Base-by-base conservation (phyloP, 2,329 filamentous ascomycete genomes). In the Claviceps digitariae region DNA sequence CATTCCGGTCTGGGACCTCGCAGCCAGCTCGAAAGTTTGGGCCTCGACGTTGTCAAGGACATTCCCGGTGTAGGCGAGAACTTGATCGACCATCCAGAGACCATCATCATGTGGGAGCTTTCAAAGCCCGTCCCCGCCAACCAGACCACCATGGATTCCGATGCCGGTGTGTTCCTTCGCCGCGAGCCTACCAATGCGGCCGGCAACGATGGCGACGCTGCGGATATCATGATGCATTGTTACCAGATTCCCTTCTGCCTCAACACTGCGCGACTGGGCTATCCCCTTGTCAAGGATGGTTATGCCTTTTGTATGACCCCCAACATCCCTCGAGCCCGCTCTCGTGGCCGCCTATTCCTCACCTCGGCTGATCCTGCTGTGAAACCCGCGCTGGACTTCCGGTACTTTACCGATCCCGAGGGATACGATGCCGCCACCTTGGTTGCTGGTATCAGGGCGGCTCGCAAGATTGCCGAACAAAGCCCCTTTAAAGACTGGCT, bases 201-300 rank as follows among this genome's bases (percentile, higher is more conserved):
- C 7, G 75, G 76, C 57, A 77, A 74, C 58, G 88, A 94, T 61
- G 85, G 85, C 51, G 79, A 86, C 57, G 83, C 87, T 53, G 86
- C 86, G 58, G 90, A 95, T 64, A 72, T 94, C 63, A 95, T 95
- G 90, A 93, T 93, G 86, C 89, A 95, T 74, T 95, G 89, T 78
- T 95, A 95, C 74, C 90, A 95, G 71, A 94, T 95, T 60, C 89
- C 89, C 52, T 95, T 95, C 72, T 87, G 84, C 57, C 81, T 90
- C 60, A 95, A 95, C 77, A 95, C 89, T 1, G 73, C 78, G 53
- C 83, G 87, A 43, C 77, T 95, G 12, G 89, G 89, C 59, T 95
- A 83, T 64, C 75, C 74, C 44, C 66, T 69, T 55, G 64, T 77
- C 56, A 61, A 78, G 56, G 81, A 90, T 59, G 86, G 84, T 56